Evolutionary conservation across 768 basidiomycete species (phyloP).

Genomic region (Auricularia heimuer): DNA sequence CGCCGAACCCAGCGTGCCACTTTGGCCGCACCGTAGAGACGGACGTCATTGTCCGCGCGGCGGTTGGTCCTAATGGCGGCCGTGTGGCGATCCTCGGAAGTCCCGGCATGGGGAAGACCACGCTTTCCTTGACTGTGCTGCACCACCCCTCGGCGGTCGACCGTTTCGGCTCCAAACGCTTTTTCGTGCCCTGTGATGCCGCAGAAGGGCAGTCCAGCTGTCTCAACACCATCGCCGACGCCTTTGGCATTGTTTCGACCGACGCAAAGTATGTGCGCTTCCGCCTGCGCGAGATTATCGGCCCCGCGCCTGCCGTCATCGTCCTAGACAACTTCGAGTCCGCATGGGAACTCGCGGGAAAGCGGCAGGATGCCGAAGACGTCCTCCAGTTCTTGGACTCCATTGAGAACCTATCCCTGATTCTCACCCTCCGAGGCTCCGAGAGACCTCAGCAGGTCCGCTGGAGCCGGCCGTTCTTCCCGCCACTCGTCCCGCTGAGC

Average conservation of each 20-base stretch:
- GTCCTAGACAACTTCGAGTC: slow-evolving; percentile 1
- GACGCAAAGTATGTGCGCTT: not conserved
- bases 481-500: not conserved
- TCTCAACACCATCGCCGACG: not conserved
- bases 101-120: slow-evolving; percentile 34
- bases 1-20: not conserved
- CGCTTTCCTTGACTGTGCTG: slow-evolving; percentile 26
- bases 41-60: not conserved
- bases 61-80: not conserved
- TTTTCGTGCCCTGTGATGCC: slow-evolving; percentile 27
- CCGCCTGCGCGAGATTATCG: not conserved
- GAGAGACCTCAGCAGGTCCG: not conserved
- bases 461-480: not conserved
- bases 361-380: not conserved
- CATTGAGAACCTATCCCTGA: not conserved
- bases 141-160: slow-evolving; percentile 15
- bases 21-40: not conserved
- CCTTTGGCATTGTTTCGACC: not conserved
- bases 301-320: slow-evolving; percentile 11
- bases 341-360: not conserved
- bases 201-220: not conserved
- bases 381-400: not conserved
- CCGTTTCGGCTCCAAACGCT: slow-evolving; percentile 16
- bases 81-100: slow-evolving; percentile 15
- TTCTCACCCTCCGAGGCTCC: not conserved